These are phyloP conservation scores for Kuraishia piskuri DNA, from an alignment of 805 yeast genomes.

Conservation along the genomic window DNA sequence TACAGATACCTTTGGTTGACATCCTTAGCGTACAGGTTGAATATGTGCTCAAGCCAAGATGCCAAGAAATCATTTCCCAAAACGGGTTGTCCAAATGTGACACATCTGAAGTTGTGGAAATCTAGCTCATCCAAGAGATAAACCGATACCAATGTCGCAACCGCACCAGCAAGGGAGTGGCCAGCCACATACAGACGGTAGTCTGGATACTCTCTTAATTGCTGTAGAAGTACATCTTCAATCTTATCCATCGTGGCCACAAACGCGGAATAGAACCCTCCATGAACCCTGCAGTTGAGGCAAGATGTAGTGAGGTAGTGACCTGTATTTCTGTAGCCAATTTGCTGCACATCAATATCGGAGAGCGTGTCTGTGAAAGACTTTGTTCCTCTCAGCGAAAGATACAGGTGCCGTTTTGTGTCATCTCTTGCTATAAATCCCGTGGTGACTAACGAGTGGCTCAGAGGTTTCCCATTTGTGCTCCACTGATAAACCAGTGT, in stretches of 20 bases:
- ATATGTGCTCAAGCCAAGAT: constrained; percentile 22
- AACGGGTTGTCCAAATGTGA: constrained; percentile 37
- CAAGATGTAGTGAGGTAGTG: constrained; percentile 14
- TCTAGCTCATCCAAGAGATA: constrained; percentile 27
- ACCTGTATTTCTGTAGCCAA: constrained; percentile 18
- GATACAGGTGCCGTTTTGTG: constrained; percentile 11
- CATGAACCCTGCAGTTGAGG: constrained; percentile 27
- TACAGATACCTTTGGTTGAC: constrained; percentile 9
- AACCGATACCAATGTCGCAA: constrained; percentile 27
- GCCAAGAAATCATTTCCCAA: constrained; percentile 31
- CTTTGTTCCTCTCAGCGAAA: constrained; percentile 34
- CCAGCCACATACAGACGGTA: constrained; percentile 8
- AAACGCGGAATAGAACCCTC: constrained; percentile 26
- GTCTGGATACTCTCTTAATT: constrained; percentile 14
- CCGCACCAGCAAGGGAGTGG: constrained; percentile 31
- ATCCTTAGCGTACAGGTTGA: not conserved
- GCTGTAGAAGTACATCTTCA: constrained; percentile 14
- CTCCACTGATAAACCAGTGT: constrained; percentile 32
- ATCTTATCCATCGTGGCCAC: constrained; percentile 20
- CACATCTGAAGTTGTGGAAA: constrained; percentile 18
- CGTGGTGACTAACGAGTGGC: constrained; percentile 8
- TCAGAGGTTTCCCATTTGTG: constrained; percentile 19
- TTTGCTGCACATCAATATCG: constrained; percentile 30
- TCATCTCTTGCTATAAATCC: constrained; percentile 10
- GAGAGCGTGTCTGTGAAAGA: constrained; percentile 30